Evolutionary conservation across 768 basidiomycete genomes (phyloP).

Genomic region (Mycena polygramma): DNA sequence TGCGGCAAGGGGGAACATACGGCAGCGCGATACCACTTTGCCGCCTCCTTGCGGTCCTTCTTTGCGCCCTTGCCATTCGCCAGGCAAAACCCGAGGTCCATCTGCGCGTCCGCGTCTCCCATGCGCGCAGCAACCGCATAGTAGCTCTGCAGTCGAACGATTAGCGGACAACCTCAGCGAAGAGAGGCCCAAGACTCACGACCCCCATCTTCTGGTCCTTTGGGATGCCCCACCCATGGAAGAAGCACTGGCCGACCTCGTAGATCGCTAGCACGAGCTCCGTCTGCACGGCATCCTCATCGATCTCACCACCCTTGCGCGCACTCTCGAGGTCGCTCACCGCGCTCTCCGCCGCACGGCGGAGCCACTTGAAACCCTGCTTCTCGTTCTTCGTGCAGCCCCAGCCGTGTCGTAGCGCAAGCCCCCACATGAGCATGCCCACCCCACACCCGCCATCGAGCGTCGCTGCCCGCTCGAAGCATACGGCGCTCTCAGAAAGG

Average conservation of each 20-base stretch:
- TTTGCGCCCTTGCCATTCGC: slow-evolving; percentile 91
- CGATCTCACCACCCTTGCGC: slow-evolving; percentile 60
- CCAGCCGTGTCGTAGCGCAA: slow-evolving; percentile 90
- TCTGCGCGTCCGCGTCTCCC: slow-evolving; percentile 90
- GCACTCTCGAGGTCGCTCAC: slow-evolving; percentile 81
- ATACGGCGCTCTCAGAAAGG: slow-evolving; percentile 74
- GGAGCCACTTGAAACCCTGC: slow-evolving; percentile 85
- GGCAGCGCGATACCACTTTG: slow-evolving; percentile 92
- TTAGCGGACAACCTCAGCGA: background rate
- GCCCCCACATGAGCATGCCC: slow-evolving; percentile 94
- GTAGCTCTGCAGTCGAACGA: slow-evolving; percentile 69
- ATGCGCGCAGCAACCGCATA: slow-evolving; percentile 86
- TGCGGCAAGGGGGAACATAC: slow-evolving; percentile 53
- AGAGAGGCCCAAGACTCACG: slow-evolving; percentile 62
- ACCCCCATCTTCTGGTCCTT: slow-evolving; percentile 94
- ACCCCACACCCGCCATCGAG: slow-evolving; percentile 84
- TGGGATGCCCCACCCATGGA: slow-evolving; percentile 90
- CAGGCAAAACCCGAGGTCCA: slow-evolving; percentile 86
- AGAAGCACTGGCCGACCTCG: slow-evolving; percentile 94
- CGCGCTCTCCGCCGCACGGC: slow-evolving; percentile 84
- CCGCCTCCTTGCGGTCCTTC: slow-evolving; percentile 88
- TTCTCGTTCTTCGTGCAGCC: slow-evolving; percentile 85
- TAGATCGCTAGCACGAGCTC: slow-evolving; percentile 92
- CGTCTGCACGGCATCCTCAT: slow-evolving; percentile 70
- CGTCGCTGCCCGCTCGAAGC: slow-evolving; percentile 83